Conservation (phyloP, 2,329 filamentous ascomycete genomes). For the Alternaria solani region DNA sequence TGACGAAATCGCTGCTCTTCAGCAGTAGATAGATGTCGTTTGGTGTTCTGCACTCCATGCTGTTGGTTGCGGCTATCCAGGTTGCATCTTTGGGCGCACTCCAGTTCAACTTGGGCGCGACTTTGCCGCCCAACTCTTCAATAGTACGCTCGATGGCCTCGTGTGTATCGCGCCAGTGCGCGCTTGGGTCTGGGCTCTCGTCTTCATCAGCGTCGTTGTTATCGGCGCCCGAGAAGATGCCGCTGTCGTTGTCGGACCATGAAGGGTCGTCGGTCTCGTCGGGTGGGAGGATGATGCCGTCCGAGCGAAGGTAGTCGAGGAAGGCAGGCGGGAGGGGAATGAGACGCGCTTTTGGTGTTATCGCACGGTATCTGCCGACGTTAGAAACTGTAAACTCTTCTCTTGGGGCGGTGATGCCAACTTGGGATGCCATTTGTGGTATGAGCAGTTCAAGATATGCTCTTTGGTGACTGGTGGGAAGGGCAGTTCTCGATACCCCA, state of each 20-base stretch:
- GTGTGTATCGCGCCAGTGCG: conserved; percentile 74
- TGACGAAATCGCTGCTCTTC: conserved; percentile 94
- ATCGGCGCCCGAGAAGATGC: conserved; percentile 58
- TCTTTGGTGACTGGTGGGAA: conserved; percentile 86
- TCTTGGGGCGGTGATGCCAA: conserved; percentile 46
- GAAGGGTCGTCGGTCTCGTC: conserved; percentile 61
- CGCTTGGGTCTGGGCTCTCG: conserved; percentile 67
- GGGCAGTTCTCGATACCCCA: conserved; percentile 57
- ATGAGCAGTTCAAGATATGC: conserved; percentile 94
- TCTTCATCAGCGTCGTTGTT: conserved; percentile 61
- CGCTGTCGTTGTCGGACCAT: conserved; percentile 61
- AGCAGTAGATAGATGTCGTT: conserved; percentile 94
- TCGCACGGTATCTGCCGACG: conserved; percentile 71
- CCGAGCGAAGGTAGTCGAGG: conserved; percentile 85
- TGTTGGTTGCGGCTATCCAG: conserved; percentile 89
- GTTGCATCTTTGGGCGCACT: conserved; percentile 94
- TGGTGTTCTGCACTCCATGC: conserved; percentile 84
- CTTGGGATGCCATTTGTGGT: conserved; percentile 88
- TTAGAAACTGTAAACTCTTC: background rate
- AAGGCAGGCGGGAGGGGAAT: conserved; percentile 80
- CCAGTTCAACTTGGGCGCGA: conserved; percentile 96
- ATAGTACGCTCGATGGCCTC: conserved; percentile 79
- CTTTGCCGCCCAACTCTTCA: conserved; percentile 79
- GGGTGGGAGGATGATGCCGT: conserved; percentile 87
- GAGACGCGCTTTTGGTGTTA: conserved; percentile 85